Evolutionary conservation across 2,329 filamentous ascomycete species (phyloP).

Genomic region (Ophiostoma populinum): DNA sequence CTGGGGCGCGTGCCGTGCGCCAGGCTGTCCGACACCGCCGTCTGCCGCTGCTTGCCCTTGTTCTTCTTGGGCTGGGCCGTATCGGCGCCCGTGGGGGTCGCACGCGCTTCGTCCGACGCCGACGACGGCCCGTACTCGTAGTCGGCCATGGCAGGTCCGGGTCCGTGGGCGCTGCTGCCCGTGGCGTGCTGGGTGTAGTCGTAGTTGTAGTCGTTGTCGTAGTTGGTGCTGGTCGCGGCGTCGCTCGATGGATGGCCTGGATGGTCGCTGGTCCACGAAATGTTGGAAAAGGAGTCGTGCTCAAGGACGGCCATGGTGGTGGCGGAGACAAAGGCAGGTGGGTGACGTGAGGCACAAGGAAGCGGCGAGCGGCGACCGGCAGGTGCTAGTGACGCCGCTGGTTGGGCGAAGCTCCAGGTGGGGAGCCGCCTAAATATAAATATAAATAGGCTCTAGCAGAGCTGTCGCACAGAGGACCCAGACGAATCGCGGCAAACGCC

Average conservation of each 20-base stretch:
- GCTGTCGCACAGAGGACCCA: too few species aligned
- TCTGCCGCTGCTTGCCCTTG: conserved; percentile 21
- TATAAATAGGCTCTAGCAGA: too few species aligned
- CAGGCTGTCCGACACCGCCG: conserved; percentile 23
- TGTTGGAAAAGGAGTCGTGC: conserved; percentile 61
- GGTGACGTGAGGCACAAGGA: neutral
- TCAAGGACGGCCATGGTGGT: conserved; percentile 28
- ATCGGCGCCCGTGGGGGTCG: too few species aligned
- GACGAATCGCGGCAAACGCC: too few species aligned
- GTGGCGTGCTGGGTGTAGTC: conserved; percentile 21
- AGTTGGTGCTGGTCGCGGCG: conserved; percentile 17
- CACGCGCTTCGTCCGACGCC: too few species aligned
- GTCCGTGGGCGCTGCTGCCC: neutral
- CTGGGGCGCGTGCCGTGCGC: conserved; percentile 33
- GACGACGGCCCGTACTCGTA: too few species aligned
- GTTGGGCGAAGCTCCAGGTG: too few species aligned
- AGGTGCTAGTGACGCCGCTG: too few species aligned
- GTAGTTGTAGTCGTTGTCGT: conserved; percentile 22
- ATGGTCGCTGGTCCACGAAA: conserved; percentile 61
- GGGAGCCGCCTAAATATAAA: too few species aligned
- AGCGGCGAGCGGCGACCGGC: too few species aligned
- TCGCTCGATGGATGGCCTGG: conserved; percentile 20
- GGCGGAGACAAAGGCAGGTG: neutral
- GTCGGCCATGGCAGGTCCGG: conserved; percentile 6
- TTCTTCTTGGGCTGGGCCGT: conserved; percentile 2